Conservation (phyloP, 208 protist species). For the Strigomonas culicis region DNA sequence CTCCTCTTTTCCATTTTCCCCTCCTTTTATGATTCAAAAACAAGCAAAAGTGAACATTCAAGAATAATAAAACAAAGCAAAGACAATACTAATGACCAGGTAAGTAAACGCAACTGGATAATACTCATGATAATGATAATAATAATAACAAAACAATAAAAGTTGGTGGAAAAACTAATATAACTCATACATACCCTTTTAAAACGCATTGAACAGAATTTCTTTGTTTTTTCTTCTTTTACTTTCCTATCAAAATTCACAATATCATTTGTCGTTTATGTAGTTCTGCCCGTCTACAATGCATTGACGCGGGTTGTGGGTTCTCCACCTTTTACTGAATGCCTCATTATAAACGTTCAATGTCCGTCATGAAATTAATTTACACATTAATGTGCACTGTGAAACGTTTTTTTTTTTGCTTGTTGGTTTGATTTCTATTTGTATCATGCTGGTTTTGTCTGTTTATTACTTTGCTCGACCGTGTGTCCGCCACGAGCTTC, state of each 20-base stretch:
- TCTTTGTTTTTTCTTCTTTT: slow-evolving; percentile 13
- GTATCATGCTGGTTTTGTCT: not conserved
- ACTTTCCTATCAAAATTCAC: slow-evolving; percentile 3
- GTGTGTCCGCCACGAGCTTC: too few species aligned
- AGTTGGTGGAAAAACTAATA: slow-evolving; percentile 12
- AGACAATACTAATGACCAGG: not conserved
- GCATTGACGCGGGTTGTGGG: too few species aligned
- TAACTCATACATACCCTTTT: slow-evolving; percentile 7
- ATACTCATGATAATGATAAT: slow-evolving; percentile 4
- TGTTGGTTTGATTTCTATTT: too few species aligned
- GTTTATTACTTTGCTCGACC: not conserved
- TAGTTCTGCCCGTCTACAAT: not conserved
- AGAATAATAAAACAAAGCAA: slow-evolving; percentile 8
- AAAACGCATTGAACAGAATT: too few species aligned
- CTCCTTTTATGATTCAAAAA: slow-evolving; percentile 3
- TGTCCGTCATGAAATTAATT: too few species aligned
- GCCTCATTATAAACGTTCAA: too few species aligned
- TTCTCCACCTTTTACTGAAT: too few species aligned
- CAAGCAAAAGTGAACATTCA: slow-evolving; percentile 6
- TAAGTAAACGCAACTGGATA: too few species aligned
- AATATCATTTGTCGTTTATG: not conserved
- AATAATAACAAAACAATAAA: slow-evolving; percentile 14
- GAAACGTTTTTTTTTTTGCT: not conserved
- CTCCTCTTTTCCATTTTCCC: slow-evolving; percentile 2
- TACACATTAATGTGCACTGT: too few species aligned